These are phyloP conservation scores for Colletotrichum gloeosporioides DNA, from an alignment of 2,329 filamentous ascomycete species.

Conservation along the genomic window DNA sequence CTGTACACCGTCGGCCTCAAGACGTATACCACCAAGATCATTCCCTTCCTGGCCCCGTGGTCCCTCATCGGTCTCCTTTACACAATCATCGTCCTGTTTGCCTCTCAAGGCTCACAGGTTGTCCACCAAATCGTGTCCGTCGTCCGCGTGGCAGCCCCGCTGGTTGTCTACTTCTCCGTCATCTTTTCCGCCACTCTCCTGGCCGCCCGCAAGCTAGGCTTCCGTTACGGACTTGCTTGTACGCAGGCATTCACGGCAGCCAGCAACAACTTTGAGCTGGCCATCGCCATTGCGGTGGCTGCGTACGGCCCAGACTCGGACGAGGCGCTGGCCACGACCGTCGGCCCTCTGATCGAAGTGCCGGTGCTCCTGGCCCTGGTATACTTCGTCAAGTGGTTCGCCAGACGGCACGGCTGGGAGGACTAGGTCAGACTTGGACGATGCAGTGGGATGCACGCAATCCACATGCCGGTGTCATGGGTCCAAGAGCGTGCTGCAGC, in stretches of 20 bases:
- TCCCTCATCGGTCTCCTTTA: constrained; percentile 85
- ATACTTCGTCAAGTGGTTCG: constrained; percentile 71
- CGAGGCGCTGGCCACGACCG: constrained; percentile 81
- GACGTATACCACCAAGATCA: constrained; percentile 73
- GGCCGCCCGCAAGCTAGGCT: constrained; percentile 69
- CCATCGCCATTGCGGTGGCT: constrained; percentile 86
- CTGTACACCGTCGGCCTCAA: constrained; percentile 56
- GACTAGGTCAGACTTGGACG: constrained; percentile 26
- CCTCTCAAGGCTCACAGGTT: constrained; percentile 77
- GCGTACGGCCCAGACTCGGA: constrained; percentile 80
- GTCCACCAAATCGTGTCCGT: constrained; percentile 86
- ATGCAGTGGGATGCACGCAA: background rate
- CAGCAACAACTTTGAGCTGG: constrained; percentile 93
- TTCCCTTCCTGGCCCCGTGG: constrained; percentile 74
- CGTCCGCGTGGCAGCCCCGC: constrained; percentile 78
- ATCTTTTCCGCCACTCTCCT: constrained; percentile 76
- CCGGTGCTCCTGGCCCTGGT: constrained; percentile 81
- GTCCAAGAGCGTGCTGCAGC: background rate
- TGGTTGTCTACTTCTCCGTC: constrained; percentile 80
- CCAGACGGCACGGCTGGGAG: constrained; percentile 60
- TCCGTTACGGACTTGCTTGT: constrained; percentile 71
- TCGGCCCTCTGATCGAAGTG: constrained; percentile 86
- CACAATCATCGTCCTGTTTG: constrained; percentile 87
- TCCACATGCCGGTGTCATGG: constrained; percentile 10
- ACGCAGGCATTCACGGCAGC: constrained; percentile 90